Evolutionary conservation across 148 eudicot species (phyloP), one percentile per base, ranked within the genome.

Genomic region (Rhododendron williamsianum): DNA sequence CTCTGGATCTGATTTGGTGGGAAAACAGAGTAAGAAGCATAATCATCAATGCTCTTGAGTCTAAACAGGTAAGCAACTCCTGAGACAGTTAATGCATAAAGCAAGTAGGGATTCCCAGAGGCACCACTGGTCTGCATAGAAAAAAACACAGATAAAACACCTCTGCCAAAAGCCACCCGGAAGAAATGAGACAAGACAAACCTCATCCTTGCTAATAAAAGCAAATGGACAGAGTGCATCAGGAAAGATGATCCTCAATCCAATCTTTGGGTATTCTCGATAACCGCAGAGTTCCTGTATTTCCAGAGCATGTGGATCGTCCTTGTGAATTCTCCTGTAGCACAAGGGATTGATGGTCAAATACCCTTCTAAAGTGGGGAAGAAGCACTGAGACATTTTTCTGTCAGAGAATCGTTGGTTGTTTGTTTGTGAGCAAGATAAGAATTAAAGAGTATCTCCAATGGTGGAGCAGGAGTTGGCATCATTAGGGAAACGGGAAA

Each of bases 151-250:
- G 45, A 52, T 13, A 13, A 90, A 65, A 18, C 41, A 25, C 52
- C 38, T 21, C 74, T 5, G 21, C 35, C 9, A 84, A 45, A 87
- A 78, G 18, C 4, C 49, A 65, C 5, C 3, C 48, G 78, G 21
- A 78, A 83, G 25, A 71, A 30, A 7, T 46, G 21, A 43, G 43
- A 69, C 48, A 30, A 36, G 79, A 86, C 7, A 65, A 63, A 93
- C 98, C 96, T 94, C 96, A 91, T 92, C 90, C 88, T 91, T 87
- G 92, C 92, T 92, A 71, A 95, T 90, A 60, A 86, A 87, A 79
- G 96, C 98, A 92, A 93, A 97, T 11, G 96, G 94, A 54, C 88
- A 90, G 81, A 97, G 91, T 33, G 93, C 84, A 82, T 91, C 92
- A 4, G 92, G 93, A 79, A 94, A 97, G 67, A 89, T 58, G 84